Percentiles rank a stretch among this genome's conserved stretches.
These are phyloP conservation scores for Sporothrix pseudoabietina DNA, from an alignment of 2,329 filamentous ascomycete species.

Conservation along the genomic window DNA sequence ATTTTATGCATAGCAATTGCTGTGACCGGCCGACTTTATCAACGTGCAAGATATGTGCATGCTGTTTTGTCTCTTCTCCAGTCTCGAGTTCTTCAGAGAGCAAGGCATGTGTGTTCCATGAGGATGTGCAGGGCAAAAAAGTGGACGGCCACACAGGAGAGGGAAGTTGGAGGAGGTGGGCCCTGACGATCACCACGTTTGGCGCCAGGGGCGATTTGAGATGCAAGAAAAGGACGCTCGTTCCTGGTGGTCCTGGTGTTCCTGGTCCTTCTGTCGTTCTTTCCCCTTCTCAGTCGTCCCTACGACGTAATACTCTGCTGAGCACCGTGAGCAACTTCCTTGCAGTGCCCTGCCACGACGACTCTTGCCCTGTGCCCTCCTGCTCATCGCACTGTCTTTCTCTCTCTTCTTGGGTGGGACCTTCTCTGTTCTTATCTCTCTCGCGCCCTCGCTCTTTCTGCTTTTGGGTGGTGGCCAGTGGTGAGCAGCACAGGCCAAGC, in stretches of 20 bases:
- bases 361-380: background rate
- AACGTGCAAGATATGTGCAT: conserved; percentile 2
- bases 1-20: background rate
- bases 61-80: background rate
- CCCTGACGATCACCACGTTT: conserved; percentile 19
- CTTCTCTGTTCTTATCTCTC: conserved; percentile 1
- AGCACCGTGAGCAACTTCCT: background rate
- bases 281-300: no score
- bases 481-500: conserved; percentile 7
- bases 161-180: background rate
- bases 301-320: background rate
- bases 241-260: background rate
- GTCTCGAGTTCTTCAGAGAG: background rate
- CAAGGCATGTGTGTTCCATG: background rate
- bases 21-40: background rate
- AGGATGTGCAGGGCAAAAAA: background rate
- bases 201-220: background rate
- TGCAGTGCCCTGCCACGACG: background rate
- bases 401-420: background rate
- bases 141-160: background rate
- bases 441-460: conserved; percentile 8
- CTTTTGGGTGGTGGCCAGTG: background rate
- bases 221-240: background rate
- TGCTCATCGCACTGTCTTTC: background rate
- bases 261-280: background rate